phyloP scores from a whole-genome alignment of 73 alveolate species.

The Tetrahymena borealis region DNA sequence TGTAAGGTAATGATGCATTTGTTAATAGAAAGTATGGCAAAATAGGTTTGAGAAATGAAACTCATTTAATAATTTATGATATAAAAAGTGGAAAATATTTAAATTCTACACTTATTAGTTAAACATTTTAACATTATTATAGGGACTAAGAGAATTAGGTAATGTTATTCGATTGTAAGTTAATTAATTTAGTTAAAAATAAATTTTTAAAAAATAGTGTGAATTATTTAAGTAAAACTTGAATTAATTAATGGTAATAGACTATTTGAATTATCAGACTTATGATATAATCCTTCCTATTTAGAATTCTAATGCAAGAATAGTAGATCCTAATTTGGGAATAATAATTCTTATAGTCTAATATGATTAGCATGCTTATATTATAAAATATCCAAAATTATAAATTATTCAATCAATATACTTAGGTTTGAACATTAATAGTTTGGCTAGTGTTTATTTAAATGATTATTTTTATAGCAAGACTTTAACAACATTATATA shows the following conservation, averaged over 20 bases:
- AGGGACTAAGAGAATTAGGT: neutral
- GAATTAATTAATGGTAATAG: neutral
- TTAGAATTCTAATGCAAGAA: neutral
- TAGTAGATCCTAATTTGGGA: neutral
- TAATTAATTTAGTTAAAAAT: too few species aligned
- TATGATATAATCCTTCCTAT: neutral
- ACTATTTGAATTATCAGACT: neutral
- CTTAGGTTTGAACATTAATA: too few species aligned
- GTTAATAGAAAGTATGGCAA: neutral
- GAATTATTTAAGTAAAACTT: neutral
- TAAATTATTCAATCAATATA: neutral
- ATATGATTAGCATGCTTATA: neutral
- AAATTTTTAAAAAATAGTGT: neutral
- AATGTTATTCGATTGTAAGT: too few species aligned
- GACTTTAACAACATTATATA: neutral
- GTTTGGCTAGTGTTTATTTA: neutral
- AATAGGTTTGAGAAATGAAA: neutral
- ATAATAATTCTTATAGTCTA: neutral
- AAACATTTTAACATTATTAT: neutral
- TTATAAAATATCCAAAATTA: neutral
- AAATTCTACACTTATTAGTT: neutral
- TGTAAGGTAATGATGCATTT: neutral
- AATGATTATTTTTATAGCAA: neutral
- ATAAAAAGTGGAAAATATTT: neutral
- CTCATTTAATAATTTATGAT: neutral